A percentile compares a stretch with the other conserved stretches of the same genome.
phyloP scores from a whole-genome alignment of 2,329 filamentous ascomycete species.

The Cryphonectria nitschkei region DNA sequence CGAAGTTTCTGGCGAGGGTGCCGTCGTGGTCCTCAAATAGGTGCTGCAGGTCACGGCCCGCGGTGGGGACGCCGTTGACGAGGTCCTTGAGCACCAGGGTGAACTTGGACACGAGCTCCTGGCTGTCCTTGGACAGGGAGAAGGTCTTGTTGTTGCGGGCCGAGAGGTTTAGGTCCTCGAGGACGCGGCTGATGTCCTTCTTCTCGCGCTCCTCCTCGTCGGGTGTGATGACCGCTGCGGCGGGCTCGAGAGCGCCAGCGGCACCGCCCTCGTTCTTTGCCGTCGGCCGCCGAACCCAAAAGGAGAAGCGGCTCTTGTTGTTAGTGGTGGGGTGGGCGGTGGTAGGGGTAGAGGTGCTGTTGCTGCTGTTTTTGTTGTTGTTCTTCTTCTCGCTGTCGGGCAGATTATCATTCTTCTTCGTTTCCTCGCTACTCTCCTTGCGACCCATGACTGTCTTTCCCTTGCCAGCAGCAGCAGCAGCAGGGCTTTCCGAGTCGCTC shows the following conservation, averaged over 20 bases:
- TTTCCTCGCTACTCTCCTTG: conserved; percentile 38
- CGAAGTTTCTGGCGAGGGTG: conserved; percentile 61
- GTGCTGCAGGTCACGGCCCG: conserved; percentile 80
- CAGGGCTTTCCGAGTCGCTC: conserved; percentile 33
- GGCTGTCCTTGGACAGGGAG: conserved; percentile 80
- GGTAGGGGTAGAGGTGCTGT: background rate
- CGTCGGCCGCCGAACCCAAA: conserved; percentile 41
- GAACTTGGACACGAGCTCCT: conserved; percentile 81
- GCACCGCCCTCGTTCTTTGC: conserved; percentile 30
- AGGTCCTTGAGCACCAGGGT: conserved; percentile 90
- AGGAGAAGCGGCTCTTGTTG: conserved; percentile 43
- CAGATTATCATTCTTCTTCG: conserved; percentile 32
- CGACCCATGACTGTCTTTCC: conserved; percentile 33
- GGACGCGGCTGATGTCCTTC: conserved; percentile 77
- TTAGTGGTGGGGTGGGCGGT: conserved; percentile 15
- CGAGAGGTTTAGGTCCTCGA: conserved; percentile 82
- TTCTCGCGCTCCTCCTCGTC: conserved; percentile 53
- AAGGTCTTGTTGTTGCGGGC: conserved; percentile 86
- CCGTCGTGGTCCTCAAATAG: conserved; percentile 66
- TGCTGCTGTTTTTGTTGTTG: background rate
- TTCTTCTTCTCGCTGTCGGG: background rate
- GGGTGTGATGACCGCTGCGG: conserved; percentile 43
- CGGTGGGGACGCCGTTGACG: conserved; percentile 88
- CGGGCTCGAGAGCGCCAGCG: conserved; percentile 37
- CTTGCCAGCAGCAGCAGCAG: conserved; percentile 26